Evolutionary conservation across 805 yeast genomes (phyloP).

Genomic region (Saturnispora sekii): DNA sequence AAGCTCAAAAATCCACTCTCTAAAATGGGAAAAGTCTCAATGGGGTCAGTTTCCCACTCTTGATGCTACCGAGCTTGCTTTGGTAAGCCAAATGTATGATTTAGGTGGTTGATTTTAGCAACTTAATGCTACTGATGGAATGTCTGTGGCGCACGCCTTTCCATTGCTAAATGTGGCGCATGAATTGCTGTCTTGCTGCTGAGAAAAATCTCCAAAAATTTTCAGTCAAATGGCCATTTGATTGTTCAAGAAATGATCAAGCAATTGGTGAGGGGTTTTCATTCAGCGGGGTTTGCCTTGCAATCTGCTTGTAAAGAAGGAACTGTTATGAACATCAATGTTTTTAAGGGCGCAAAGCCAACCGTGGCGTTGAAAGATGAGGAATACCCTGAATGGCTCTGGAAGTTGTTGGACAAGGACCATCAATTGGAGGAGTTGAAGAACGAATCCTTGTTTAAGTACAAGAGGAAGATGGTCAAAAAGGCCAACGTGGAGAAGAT

Average conservation of each 20-base stretch:
- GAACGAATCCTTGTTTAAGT: slow-evolving; percentile 45
- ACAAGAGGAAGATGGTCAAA: slow-evolving; percentile 63
- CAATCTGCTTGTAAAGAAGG: slow-evolving; percentile 60
- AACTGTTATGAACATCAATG: slow-evolving; percentile 58
- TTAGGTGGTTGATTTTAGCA: too few species aligned
- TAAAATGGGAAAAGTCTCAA: too few species aligned
- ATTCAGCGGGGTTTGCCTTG: slow-evolving; percentile 12
- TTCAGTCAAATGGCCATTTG: not conserved
- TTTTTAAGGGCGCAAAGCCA: slow-evolving; percentile 74
- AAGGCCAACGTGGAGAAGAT: slow-evolving; percentile 58
- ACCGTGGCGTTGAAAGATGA: slow-evolving; percentile 80
- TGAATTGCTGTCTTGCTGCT: not conserved
- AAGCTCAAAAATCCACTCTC: too few species aligned
- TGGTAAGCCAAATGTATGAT: too few species aligned
- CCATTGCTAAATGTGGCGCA: not conserved
- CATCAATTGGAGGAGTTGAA: slow-evolving; percentile 49
- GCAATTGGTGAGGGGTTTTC: slow-evolving; percentile 14
- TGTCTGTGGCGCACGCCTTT: not conserved
- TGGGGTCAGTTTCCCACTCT: too few species aligned
- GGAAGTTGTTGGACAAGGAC: slow-evolving; percentile 69
- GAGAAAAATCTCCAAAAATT: not conserved
- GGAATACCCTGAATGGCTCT: slow-evolving; percentile 92
- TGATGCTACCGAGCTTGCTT: too few species aligned
- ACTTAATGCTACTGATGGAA: not conserved
- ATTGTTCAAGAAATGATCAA: slow-evolving; percentile 3